phyloP scores from a whole-genome alignment of 192 early-diverging fungal species.

The Coemansia sp. region DNA sequence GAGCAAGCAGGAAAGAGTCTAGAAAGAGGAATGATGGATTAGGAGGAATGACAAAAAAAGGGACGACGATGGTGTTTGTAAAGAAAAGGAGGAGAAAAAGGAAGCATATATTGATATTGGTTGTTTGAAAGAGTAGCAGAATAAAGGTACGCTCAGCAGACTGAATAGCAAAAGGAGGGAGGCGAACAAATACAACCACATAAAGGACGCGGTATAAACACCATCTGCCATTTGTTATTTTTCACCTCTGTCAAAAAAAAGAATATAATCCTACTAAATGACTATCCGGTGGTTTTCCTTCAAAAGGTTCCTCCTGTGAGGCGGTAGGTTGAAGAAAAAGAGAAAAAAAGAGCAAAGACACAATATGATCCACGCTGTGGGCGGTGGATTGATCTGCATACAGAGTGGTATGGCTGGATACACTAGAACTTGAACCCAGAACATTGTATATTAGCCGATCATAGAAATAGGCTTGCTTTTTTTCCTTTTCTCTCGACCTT shows the following conservation, averaged over 20 bases:
- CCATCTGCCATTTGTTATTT: background rate
- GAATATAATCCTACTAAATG: background rate
- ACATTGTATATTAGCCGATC: background rate
- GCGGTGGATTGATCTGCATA: constrained; percentile 1
- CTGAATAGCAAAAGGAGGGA: background rate
- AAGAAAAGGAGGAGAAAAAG: background rate
- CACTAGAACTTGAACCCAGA: background rate
- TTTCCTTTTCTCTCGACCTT: background rate
- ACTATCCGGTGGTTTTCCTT: background rate
- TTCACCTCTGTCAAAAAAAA: background rate
- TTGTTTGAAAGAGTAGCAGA: background rate
- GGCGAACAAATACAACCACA: background rate
- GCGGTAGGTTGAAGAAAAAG: background rate
- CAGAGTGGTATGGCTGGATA: background rate
- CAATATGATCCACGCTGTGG: constrained; percentile 7
- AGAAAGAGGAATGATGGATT: background rate
- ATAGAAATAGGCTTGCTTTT: background rate
- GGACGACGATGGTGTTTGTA: background rate
- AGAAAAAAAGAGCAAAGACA: background rate
- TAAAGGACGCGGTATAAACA: background rate
- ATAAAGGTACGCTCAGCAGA: background rate
- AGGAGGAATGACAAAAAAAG: background rate
- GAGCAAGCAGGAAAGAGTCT: background rate
- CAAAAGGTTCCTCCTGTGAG: background rate
- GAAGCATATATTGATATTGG: background rate